Base-by-base conservation (phyloP, 1,284 basidiomycete genomes). In the Puccinia coronata region DNA sequence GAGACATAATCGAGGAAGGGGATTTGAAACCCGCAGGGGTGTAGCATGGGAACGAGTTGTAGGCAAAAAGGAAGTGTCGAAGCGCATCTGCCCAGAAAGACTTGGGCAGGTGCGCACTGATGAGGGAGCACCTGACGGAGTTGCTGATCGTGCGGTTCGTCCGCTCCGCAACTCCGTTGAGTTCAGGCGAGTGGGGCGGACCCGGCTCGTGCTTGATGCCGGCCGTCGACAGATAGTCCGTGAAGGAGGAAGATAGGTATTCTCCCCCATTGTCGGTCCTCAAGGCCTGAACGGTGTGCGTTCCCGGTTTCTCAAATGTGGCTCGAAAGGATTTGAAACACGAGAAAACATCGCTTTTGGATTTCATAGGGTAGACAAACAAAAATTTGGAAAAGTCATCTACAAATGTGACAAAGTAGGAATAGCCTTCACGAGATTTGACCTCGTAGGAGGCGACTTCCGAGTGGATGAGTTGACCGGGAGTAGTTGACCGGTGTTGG, bases 271-370 rank as follows among this genome's bases (percentile, higher is more conserved):
- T 47, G 43, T 47, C 43, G 9, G 43, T 47, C 16, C 43, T 47
- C 43, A 47, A 47, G 16, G 43, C 8, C 9, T 16, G 16, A 8
- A 47, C 16, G 43, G 43, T 47, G 16, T 47, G 43, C 43, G 16
- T 8, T 16, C 43, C 43, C 43, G 43, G 16, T 16, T 47, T 47
- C 43, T 47, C 43, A 47, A 47, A 47, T 16, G 16, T 47, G 43
- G 43, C 43, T 8, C 16, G 43, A 16, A 47, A 47, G 16, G 16
- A 16, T 47, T 47, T 83, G 80, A 88, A 86, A 8, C 86, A 80
- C 1, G 0, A 12, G 9, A 69, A 69, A 1, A 31, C 65, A 69
- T 69, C 0, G 65, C n/a, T n/a, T n/a, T n/a, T n/a, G n/a, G n/a
- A n/a, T n/a, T n/a, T n/a, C n/a, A n/a, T n/a, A n/a, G n/a, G 3